These are phyloP conservation scores for Myrmaecium sp. DNA, from an alignment of 2,329 filamentous ascomycete genomes.

Conservation along the genomic window DNA sequence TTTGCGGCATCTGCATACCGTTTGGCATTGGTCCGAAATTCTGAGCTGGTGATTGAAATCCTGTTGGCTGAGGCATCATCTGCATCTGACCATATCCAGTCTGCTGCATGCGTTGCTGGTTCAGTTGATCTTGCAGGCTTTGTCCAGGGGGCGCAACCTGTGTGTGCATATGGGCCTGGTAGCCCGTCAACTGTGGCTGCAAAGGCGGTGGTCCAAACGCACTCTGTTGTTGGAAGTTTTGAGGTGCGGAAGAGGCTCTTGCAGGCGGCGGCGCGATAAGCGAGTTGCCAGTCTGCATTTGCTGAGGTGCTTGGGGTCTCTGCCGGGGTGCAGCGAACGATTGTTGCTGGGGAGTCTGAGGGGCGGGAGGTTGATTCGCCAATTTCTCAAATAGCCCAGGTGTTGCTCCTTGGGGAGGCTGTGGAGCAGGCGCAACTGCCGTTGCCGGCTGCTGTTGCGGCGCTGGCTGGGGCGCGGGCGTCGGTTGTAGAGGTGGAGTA, in stretches of 20 bases:
- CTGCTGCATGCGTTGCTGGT: conserved; percentile 23
- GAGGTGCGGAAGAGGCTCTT: conserved; percentile 73
- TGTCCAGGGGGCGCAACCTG: conserved; percentile 58
- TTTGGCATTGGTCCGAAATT: conserved; percentile 18
- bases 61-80: conserved; percentile 19
- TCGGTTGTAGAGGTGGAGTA: conserved; percentile 31
- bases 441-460: conserved; percentile 23
- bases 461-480: conserved; percentile 25
- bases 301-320: conserved; percentile 54
- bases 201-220: conserved; percentile 56
- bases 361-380: conserved; percentile 16
- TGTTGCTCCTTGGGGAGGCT: conserved; percentile 10
- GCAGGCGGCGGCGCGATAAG: conserved; percentile 64
- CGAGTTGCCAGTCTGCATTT: conserved; percentile 37
- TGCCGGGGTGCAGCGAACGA: conserved; percentile 36
- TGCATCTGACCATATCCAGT: conserved; percentile 9
- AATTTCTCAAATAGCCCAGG: conserved; percentile 10
- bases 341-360: conserved; percentile 21
- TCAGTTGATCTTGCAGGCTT: conserved; percentile 54
- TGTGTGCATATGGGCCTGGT: conserved; percentile 34
- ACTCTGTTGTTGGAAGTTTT: conserved; percentile 49
- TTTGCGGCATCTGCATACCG: too few relatives aligned
- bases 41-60: conserved; percentile 20
- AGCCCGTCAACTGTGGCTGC: conserved; percentile 72
- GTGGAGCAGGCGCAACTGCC: conserved; percentile 17